Percentiles rank a stretch among this genome's conserved stretches.
Evolutionary conservation across 106 monocot genomes (phyloP).

Genomic region (Dendrobium officinale): DNA sequence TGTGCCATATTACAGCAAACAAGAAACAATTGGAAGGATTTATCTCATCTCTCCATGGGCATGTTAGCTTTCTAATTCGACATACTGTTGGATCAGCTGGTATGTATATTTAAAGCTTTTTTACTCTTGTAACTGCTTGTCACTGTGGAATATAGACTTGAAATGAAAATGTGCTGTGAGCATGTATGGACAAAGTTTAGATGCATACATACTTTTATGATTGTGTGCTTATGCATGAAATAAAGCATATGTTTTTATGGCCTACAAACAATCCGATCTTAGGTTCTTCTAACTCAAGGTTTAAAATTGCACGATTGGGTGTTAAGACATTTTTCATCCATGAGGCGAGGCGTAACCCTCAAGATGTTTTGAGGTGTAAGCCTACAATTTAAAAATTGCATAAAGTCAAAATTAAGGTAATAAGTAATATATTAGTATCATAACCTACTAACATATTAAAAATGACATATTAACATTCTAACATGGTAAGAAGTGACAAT

Average conservation of each 20-base stretch:
- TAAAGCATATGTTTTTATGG: neutral
- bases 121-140: neutral
- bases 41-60: conserved; percentile 85
- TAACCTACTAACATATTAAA: too few relatives aligned
- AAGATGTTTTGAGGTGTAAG: too few relatives aligned
- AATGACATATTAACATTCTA: too few relatives aligned
- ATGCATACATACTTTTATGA: neutral
- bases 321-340: too few relatives aligned
- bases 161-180: neutral
- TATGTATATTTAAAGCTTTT: conserved; percentile 11
- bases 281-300: neutral
- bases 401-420: too few relatives aligned
- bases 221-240: neutral
- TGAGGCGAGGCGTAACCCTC: too few relatives aligned
- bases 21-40: conserved; percentile 82
- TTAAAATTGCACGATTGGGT: too few relatives aligned
- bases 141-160: neutral
- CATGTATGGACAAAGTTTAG: neutral
- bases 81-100: conserved; percentile 89
- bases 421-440: too few relatives aligned
- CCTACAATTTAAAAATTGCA: too few relatives aligned
- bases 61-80: conserved; percentile 77
- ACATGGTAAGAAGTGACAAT: too few relatives aligned
- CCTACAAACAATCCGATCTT: neutral
- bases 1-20: conserved; percentile 30